Base-by-base conservation (phyloP, 192 early-diverging fungal genomes). In the Coemansia sp. region DNA sequence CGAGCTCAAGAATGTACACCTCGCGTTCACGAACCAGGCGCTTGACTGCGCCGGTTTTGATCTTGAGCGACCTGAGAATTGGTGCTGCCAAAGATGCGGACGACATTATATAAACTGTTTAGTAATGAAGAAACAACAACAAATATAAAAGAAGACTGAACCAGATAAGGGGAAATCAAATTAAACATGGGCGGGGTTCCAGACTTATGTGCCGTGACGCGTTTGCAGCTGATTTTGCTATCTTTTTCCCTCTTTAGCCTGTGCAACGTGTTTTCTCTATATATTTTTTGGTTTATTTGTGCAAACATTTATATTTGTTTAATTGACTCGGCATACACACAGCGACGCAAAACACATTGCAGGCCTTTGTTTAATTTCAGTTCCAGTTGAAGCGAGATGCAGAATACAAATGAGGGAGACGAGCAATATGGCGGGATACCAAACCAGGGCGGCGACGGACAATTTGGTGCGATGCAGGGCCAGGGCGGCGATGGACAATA, bases 31-130 rank as follows among this genome's bases (percentile, higher is more conserved):
- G 69, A 61, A 79, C 52, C 53, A 79, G 68, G 11, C 76, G 76
- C 53, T 70, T 66, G 42, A 79, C 70, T 18, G 76, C 70, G 46
- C 60, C 60, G 1, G 70, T 66, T 53, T 73, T 79, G 53, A 79
- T 79, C 57, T 69, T 79, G 44, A 79, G 76, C 47, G 60, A 50
- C n/a, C 61, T 54, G 24, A 63, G 56, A 15, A 63, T 58, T 5
- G 56, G 56, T 24, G 56, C 38, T 21, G 36, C 20, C 56, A 58
- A 23, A 7, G 54, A 9, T 14, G 54, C 53, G 24, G 53, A 10
- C 50, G 50, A 25, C 50, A 52, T 25, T 52, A 25, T 52, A 34
- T 34, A 34, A 34, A 34, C 31, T 34, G 31, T 1, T 6, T 34
- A 31, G 3, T 2, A 44, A 44, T 4, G 40, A 44, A 44, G 10